Evolutionary conservation across 192 early-diverging fungal species (phyloP).

Genomic region (Coemansia sp.): DNA sequence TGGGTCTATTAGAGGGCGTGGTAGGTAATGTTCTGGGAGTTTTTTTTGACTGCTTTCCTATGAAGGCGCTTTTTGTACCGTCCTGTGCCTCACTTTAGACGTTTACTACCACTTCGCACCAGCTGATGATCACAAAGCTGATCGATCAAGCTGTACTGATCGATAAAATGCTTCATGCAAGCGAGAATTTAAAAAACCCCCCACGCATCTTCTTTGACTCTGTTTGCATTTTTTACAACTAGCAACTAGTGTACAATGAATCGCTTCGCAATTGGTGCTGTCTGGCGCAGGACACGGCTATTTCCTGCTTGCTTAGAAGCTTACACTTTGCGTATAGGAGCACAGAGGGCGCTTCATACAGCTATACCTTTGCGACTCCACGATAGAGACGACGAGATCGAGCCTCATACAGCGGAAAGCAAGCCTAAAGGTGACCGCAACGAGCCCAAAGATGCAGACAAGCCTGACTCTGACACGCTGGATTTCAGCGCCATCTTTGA

Average conservation of each 20-base stretch:
- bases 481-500: constrained; percentile 30
- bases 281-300: not conserved
- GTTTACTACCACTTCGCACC: not conserved
- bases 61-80: not conserved
- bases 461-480: not conserved
- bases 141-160: not conserved
- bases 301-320: not conserved
- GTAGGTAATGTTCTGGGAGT: too few relatives aligned
- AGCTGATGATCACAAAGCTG: not conserved
- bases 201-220: not conserved
- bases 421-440: not conserved
- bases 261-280: not conserved
- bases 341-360: not conserved
- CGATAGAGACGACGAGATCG: not conserved
- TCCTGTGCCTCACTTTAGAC: too few relatives aligned
- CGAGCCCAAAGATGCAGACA: not conserved
- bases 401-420: not conserved
- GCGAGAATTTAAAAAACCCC: not conserved
- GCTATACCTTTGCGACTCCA: not conserved
- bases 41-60: too few relatives aligned
- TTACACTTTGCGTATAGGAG: not conserved
- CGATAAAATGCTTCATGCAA: not conserved
- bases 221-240: not conserved
- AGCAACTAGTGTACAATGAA: not conserved
- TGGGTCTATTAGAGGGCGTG: too few relatives aligned